Evolutionary conservation across 352 stramenopile genomes (phyloP), one percentile per base, ranked within the genome.

Genomic region (Pythium dissimile): DNA sequence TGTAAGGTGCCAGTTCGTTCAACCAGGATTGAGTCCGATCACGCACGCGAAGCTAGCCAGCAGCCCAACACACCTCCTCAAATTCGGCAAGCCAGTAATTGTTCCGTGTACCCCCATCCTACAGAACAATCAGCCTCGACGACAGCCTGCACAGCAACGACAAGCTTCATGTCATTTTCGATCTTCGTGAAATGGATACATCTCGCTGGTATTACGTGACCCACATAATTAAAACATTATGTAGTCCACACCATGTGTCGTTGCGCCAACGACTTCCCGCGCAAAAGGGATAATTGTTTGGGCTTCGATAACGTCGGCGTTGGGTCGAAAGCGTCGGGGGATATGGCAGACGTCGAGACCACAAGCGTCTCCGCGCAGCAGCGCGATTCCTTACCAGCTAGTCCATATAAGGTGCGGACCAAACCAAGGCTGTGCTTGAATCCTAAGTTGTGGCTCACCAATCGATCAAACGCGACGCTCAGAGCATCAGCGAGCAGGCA

Each of bases 161-260:
- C 31, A 37, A 37, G n/a, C n/a, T n/a, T n/a, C n/a, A n/a, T n/a
- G n/a, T n/a, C n/a, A n/a, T n/a, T n/a, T n/a, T n/a, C n/a, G n/a
- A n/a, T n/a, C n/a, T n/a, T n/a, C 15, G 21, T 10, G 31, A 51
- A 21, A 44, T 59, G 51, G 51, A 38, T 59, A 44, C 51, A 51
- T 27, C 7, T 34, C 9, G n/a, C 1, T 37, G 23, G n/a, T 43
- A 44, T 62, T 20, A 20, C 50, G 54, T 62, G 45, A 15, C 10
- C n/a, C 24, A 55, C 46, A 56, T 32, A 11, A 42, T 31, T 59
- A 1, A 15, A 21, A 24, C 0, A 13, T 64, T 41, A 5, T 39
- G 59, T 66, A 37, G 34, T 32, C 20, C 59, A 62, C 59, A 49
- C 39, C 27, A 66, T 18, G 49, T 45, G n/a, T 1, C n/a, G 15